Conservation (phyloP, 768 basidiomycete genomes). For the Agrocybe pediades region DNA sequence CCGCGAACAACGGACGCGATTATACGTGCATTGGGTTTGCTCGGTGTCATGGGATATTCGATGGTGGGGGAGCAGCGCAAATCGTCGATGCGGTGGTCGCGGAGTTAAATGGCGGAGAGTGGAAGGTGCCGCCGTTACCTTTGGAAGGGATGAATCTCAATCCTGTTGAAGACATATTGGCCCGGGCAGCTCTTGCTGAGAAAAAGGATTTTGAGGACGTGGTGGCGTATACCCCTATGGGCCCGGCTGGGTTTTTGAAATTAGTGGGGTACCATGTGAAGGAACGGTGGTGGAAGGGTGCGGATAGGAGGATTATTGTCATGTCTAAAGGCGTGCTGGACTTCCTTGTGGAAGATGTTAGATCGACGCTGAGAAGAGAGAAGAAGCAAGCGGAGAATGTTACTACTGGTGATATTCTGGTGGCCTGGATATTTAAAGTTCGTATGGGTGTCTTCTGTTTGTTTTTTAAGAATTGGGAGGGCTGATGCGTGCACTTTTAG, state of each 20-base stretch:
- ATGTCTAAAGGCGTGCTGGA: constrained; percentile 31
- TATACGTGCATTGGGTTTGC: constrained; percentile 45
- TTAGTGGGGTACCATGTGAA: constrained; percentile 35
- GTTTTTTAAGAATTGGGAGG: not conserved
- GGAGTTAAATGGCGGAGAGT: constrained; percentile 37
- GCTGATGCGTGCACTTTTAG: constrained; percentile 22
- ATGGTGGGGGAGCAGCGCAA: constrained; percentile 38
- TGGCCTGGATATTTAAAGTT: constrained; percentile 44
- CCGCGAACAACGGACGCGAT: constrained; percentile 22
- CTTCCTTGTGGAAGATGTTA: constrained; percentile 30
- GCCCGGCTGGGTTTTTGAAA: constrained; percentile 30
- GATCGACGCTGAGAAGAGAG: constrained; percentile 22
- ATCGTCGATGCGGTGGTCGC: constrained; percentile 39
- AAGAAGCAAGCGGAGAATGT: constrained; percentile 17
- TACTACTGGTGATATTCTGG: constrained; percentile 40
- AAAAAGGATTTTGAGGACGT: constrained; percentile 13
- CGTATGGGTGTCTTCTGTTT: not conserved
- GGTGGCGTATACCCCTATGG: constrained; percentile 29
- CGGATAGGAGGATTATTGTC: constrained; percentile 33
- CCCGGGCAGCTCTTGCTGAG: constrained; percentile 13
- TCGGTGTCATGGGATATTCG: constrained; percentile 42
- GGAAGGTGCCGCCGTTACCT: constrained; percentile 37
- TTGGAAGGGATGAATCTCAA: constrained; percentile 33
- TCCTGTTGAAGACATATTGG: constrained; percentile 31
- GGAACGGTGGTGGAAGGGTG: constrained; percentile 38